Conservation (phyloP, 495 filamentous ascomycete species). For the Glonium stellatum region DNA sequence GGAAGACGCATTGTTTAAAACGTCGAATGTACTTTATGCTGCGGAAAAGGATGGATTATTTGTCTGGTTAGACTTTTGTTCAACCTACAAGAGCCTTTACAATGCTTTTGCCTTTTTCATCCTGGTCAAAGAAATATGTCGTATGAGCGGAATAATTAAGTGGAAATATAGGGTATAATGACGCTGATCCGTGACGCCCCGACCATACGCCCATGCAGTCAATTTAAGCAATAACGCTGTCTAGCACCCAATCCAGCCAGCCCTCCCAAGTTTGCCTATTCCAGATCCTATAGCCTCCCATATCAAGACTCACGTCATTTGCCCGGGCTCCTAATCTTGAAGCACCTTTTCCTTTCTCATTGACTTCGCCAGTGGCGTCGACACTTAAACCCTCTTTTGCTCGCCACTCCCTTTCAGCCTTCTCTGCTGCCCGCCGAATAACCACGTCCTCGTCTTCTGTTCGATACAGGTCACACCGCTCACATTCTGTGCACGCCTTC, state of each 20-base stretch:
- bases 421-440: constrained; percentile 64
- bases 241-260: constrained; percentile 27
- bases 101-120: no score
- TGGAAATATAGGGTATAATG: neutral
- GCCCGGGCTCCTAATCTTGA: neutral
- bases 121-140: no score
- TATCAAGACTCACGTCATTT: neutral
- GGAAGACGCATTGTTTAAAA: no score
- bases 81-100: no score
- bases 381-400: constrained; percentile 52
- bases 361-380: constrained; percentile 6
- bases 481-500: constrained; percentile 66
- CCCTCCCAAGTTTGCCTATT: constrained; percentile 12
- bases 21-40: no score
- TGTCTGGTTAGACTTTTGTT: no score
- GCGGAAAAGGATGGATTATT: no score
- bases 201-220: neutral
- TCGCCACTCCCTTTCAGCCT: constrained; percentile 77
- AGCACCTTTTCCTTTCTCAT: constrained; percentile 12
- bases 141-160: no score
- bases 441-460: constrained; percentile 77
- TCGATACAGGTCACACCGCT: constrained; percentile 83
- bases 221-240: constrained; percentile 19
- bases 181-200: neutral
- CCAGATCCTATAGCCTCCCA: neutral